These are phyloP conservation scores for Volvariella volvacea DNA, from an alignment of 1,284 basidiomycete species.

Conservation along the genomic window DNA sequence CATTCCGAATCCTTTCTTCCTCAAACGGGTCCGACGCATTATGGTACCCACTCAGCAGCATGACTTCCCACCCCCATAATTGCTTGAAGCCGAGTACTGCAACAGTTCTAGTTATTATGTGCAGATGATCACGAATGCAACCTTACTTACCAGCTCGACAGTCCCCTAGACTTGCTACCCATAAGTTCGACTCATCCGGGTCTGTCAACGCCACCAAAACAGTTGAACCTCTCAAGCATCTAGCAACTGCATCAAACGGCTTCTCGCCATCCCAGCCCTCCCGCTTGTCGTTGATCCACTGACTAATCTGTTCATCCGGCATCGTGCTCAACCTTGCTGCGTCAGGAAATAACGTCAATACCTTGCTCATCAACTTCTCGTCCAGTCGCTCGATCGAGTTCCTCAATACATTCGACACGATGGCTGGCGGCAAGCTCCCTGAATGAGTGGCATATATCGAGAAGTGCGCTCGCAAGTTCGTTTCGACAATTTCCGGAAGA, in stretches of 20 bases:
- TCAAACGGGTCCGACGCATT: constrained; percentile 47
- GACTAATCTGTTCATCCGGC: constrained; percentile 29
- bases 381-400: too few species aligned
- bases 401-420: too few species aligned
- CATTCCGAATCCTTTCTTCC: constrained; percentile 36
- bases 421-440: too few species aligned
- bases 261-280: constrained; percentile 25
- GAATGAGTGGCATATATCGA: too few species aligned
- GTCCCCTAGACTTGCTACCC: constrained; percentile 63
- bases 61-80: constrained; percentile 25
- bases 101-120: too few species aligned
- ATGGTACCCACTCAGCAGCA: constrained; percentile 43
- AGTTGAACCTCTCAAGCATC: constrained; percentile 27
- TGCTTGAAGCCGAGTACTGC: constrained; percentile 42
- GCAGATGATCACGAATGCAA: too few species aligned
- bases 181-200: constrained; percentile 42
- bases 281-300: constrained; percentile 26
- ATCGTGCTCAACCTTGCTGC: constrained; percentile 3
- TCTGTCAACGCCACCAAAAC: constrained; percentile 51
- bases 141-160: constrained; percentile 48
- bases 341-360: constrained; percentile 30
- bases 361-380: too few species aligned
- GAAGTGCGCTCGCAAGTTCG: too few species aligned
- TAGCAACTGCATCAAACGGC: constrained; percentile 15
- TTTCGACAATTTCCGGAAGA: too few species aligned